These are phyloP conservation scores for Euptelea pleiosperma DNA, from an alignment of 164 flowering plant genomes.

Conservation along the genomic window DNA sequence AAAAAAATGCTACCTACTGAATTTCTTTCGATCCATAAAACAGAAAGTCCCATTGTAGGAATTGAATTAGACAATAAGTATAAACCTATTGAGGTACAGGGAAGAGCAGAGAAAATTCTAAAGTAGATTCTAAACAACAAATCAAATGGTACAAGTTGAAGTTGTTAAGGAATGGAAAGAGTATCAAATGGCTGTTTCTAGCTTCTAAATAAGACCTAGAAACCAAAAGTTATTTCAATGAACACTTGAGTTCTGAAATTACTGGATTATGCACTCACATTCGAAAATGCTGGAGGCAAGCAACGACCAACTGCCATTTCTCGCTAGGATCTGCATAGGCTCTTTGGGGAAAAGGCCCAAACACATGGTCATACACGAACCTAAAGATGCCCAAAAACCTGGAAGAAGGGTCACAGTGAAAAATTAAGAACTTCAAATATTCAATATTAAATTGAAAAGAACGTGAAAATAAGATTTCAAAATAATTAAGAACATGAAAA, in stretches of 20 bases:
- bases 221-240: background rate
- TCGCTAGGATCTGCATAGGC: constrained; percentile 95
- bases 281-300: constrained; percentile 88
- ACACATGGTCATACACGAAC: constrained; percentile 90
- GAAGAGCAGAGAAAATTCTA: too few relatives aligned
- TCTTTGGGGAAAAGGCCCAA: constrained; percentile 93
- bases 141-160: background rate
- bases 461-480: constrained; percentile 1
- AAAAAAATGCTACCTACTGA: background rate
- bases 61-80: too few relatives aligned
- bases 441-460: constrained; percentile 9
- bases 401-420: constrained; percentile 18
- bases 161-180: background rate
- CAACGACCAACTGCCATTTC: constrained; percentile 93
- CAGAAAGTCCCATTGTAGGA: too few relatives aligned
- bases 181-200: too few relatives aligned
- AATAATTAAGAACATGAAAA: background rate
- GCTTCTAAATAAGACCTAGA: background rate
- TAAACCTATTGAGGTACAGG: too few relatives aligned
- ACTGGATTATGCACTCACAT: constrained; percentile 50
- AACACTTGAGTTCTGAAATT: background rate
- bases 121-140: too few relatives aligned
- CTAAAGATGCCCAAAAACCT: constrained; percentile 93
- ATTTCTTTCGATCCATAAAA: too few relatives aligned
- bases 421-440: background rate